Evolutionary conservation across 768 basidiomycete genomes (phyloP).

Genomic region (Pleurotus pulmonarius): DNA sequence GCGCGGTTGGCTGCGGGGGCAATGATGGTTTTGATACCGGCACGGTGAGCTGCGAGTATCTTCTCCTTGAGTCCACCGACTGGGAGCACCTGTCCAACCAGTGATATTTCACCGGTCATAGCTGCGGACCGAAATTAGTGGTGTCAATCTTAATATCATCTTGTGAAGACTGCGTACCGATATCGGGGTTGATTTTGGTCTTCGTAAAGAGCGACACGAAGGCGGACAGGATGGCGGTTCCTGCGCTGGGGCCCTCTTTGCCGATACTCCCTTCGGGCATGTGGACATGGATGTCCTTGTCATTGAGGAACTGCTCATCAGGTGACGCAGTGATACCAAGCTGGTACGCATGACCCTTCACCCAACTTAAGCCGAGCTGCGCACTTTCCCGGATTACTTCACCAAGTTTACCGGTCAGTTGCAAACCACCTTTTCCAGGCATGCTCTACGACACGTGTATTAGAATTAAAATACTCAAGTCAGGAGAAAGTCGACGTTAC

Average conservation of each 20-base stretch:
- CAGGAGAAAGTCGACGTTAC: constrained; percentile 31
- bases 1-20: constrained; percentile 86
- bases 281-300: constrained; percentile 91
- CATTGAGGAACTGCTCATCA: constrained; percentile 76
- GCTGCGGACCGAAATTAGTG: constrained; percentile 39
- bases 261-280: constrained; percentile 95
- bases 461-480: neutral
- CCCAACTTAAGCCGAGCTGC: constrained; percentile 92
- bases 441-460: constrained; percentile 58
- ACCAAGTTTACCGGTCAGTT: constrained; percentile 94
- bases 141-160: too few species aligned
- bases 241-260: constrained; percentile 96
- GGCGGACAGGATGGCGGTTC: constrained; percentile 88
- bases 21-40: constrained; percentile 90
- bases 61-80: constrained; percentile 97
- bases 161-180: constrained; percentile 51
- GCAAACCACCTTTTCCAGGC: constrained; percentile 92
- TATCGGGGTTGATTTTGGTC: constrained; percentile 79
- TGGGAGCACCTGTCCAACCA: constrained; percentile 93
- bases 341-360: constrained; percentile 85
- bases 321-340: constrained; percentile 77
- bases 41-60: constrained; percentile 94
- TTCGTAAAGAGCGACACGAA: constrained; percentile 91
- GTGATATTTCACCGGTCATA: constrained; percentile 97
- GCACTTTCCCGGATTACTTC: constrained; percentile 97